Evolutionary conservation across 2,329 filamentous ascomycete species (phyloP), one percentile per base, ranked within the genome.

Genomic region (Paracoccidioides lutzii): DNA sequence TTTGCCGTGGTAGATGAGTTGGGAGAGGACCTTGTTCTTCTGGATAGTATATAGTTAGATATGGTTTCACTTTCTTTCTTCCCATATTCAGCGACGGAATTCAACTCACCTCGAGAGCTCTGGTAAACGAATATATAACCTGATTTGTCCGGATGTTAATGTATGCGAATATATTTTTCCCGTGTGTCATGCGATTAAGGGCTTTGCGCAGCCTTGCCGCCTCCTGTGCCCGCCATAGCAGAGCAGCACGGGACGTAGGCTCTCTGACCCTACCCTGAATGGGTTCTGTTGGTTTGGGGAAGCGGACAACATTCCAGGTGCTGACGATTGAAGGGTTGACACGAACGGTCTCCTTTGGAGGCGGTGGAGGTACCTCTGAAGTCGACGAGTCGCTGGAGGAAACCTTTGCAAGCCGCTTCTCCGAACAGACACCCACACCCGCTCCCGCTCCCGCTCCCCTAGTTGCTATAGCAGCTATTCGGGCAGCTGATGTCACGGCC

Each of bases 1-100:
- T 65, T 84, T 84, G 69, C 81, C 81, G 49, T 81, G 76, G 69
- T 79, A 83, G 59, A 81, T 69, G 35, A 84, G 71, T 70, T 84
- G 82, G 33, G 75, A 73, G 57, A 83, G 69, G 50, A 76, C 68
- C 60, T 70, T 75, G 68, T 71, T 73, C 69, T 76, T 77, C 75
- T 81, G 58, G 14, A 48, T 3, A 49, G 12, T 22, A 38, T 52
- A 59, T 41, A 35, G 30, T 38, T 32, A 37, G 33, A 42, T 14
- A 15, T 32, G 54, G 12, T 45, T 22, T 33, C 58, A 10, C 7
- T 28, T 14, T 40, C n/a, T n/a, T 33, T 5, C 22, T 38, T 12
- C 14, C 32, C 10, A 54, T 48, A 30, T 40, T 15, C 9, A 8
- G 15, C 12, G 9, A 44, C 10, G 2, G 7, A 22, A 9, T n/a